Conservation (phyloP, 495 filamentous ascomycete species). For the Penicillium desertorum region DNA sequence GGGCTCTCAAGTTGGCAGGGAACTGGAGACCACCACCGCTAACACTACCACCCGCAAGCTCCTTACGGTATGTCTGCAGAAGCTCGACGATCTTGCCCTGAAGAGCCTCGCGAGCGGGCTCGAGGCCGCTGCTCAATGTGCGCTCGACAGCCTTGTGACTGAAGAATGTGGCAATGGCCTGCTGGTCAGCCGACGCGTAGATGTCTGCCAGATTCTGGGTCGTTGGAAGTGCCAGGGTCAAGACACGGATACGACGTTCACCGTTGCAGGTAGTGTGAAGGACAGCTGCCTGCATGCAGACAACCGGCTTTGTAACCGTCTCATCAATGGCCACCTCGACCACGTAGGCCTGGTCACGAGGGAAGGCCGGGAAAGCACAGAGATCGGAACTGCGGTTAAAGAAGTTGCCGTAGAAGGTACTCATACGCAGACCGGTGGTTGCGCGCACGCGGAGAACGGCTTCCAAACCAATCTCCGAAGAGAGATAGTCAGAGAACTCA, state of each 20-base stretch:
- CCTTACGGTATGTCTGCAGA: conserved; percentile 92
- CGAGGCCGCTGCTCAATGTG: conserved; percentile 78
- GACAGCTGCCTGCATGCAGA: conserved; percentile 95
- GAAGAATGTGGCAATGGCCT: conserved; percentile 89
- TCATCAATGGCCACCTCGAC: conserved; percentile 99
- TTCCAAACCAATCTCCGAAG: conserved; percentile 92
- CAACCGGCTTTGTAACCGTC: conserved; percentile 84
- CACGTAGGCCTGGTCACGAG: conserved; percentile 95
- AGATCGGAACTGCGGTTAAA: conserved; percentile 97
- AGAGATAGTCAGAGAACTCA: conserved; percentile 95
- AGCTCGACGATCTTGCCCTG: conserved; percentile 92
- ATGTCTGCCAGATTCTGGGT: conserved; percentile 86
- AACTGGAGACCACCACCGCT: conserved; percentile 90
- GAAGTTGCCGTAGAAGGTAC: conserved; percentile 98
- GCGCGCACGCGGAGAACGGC: conserved; percentile 93
- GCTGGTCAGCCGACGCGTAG: conserved; percentile 93
- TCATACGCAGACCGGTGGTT: conserved; percentile 94
- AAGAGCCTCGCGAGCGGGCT: conserved; percentile 84
- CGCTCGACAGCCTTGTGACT: conserved; percentile 97
- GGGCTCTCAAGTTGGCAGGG: conserved; percentile 81
- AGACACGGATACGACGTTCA: conserved; percentile 87
- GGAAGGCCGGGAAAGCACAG: conserved; percentile 96
- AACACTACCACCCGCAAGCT: conserved; percentile 93
- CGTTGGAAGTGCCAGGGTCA: conserved; percentile 91
- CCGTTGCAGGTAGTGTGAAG: conserved; percentile 98